A percentile compares a stretch with the other conserved stretches of the same genome.
These are phyloP conservation scores for Trichoderma atrobrunneum DNA, from an alignment of 2,329 filamentous ascomycete genomes.

Conservation along the genomic window DNA sequence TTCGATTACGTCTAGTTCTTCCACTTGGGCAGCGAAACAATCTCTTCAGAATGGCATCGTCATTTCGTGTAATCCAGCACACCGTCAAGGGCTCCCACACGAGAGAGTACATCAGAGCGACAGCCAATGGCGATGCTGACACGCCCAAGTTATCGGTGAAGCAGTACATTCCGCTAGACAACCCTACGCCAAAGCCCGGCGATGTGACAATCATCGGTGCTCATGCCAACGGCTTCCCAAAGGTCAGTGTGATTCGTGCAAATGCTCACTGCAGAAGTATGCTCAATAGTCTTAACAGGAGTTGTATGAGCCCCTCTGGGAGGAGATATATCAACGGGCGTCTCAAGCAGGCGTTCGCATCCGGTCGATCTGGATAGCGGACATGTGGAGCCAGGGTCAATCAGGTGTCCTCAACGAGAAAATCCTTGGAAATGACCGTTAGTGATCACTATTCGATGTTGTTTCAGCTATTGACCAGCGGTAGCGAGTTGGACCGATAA, in stretches of 20 bases:
- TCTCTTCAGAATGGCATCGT: neutral
- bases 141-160: neutral
- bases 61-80: neutral
- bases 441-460: neutral
- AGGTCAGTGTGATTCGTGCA: neutral
- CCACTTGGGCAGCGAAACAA: neutral
- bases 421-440: neutral
- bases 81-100: neutral
- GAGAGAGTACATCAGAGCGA: neutral
- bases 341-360: neutral
- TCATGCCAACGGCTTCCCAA: neutral
- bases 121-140: neutral
- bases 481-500: neutral
- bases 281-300: neutral
- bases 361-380: neutral
- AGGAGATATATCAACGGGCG: neutral
- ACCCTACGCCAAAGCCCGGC: neutral
- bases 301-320: neutral
- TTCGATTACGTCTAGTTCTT: neutral
- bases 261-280: neutral
- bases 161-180: neutral
- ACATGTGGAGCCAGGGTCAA: neutral
- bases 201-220: neutral
- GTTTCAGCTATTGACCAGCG: neutral
- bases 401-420: neutral